Evolutionary conservation across 768 basidiomycete species (phyloP), one percentile per base, ranked within the genome.

Genomic region (Gyrodon lividus): DNA sequence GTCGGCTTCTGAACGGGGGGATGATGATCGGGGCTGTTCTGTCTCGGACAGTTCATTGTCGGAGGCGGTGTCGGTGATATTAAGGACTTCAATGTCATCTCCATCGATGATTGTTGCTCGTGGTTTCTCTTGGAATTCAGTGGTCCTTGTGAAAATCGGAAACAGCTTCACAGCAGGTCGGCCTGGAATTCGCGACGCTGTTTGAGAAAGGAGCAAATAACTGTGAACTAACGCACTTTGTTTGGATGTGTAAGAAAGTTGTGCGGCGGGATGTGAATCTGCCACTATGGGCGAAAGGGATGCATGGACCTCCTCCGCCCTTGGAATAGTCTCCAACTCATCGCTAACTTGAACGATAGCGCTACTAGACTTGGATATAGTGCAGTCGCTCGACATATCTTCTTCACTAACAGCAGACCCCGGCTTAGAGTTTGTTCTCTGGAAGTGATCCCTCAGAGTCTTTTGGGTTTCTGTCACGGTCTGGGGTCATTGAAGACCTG

Each of bases 381-480:
- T 26, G n/a, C 43, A 26, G 37, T 54, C 46, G 26, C 12, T 4
- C 9, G 37, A 33, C 42, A 19, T 14, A 14, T 46, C 52, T n/a
- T 54, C 54, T 28, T 14, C 28, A 23, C 51, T 47, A 22, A 1
- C 45, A 3, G 35, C 7, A 26, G 43, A 16, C 4, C 35, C 23
- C 1, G 5, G 17, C 0, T 44, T 23, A 2, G 54, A 17, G 22
- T 57, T 46, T 3, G 51, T 58, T 49, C 33, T 62, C 55, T 48
- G 61, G 48, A 68, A 63, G 54, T 53, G 60, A 19, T 60, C 58
- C 33, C 55, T 55, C 6, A 72, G 58, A 17, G 67, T 69, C 44
- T 58, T 63, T 37, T 72, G 70, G 31, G 48, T 53, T 12, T 54
- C 24, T 24, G 56, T 26, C 63, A 53, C 24, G 20, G 56, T 26